phyloP scores from a whole-genome alignment of 352 stramenopile species.

The Halophytophthora batemanensis region DNA sequence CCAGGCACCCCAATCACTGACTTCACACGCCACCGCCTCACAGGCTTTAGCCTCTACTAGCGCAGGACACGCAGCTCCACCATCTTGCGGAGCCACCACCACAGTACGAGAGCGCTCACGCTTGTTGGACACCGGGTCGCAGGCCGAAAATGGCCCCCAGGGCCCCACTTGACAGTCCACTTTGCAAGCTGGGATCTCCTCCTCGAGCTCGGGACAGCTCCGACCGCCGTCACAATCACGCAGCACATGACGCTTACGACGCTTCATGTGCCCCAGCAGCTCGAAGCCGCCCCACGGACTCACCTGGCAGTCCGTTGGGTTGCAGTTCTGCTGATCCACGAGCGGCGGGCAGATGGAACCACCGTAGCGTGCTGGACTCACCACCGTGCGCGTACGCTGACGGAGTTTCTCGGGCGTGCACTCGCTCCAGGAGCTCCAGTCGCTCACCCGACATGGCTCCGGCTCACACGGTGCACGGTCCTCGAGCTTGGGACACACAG shows the following conservation, averaged over 20 bases:
- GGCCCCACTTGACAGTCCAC: conserved; percentile 43
- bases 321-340: conserved; percentile 56
- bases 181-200: conserved; percentile 33
- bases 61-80: conserved; percentile 37
- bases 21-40: conserved; percentile 38
- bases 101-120: conserved; percentile 46
- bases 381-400: conserved; percentile 43
- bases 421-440: conserved; percentile 43
- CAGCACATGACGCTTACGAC: conserved; percentile 35
- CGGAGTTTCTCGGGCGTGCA: conserved; percentile 35
- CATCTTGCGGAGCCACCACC: conserved; percentile 38
- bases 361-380: conserved; percentile 38
- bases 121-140: conserved; percentile 31
- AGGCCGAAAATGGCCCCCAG: conserved; percentile 45
- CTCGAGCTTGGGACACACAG: conserved; percentile 36
- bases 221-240: conserved; percentile 38
- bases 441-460: conserved; percentile 43
- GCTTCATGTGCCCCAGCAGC: conserved; percentile 39
- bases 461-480: conserved; percentile 44
- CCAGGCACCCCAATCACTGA: conserved; percentile 51
- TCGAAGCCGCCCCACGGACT: conserved; percentile 44
- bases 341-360: conserved; percentile 40
- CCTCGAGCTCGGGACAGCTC: conserved; percentile 36
- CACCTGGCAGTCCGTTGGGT: conserved; percentile 58
- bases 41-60: conserved; percentile 35